Conservation (phyloP, 2,329 filamentous ascomycete species). For the Hypoxylon sp. region DNA sequence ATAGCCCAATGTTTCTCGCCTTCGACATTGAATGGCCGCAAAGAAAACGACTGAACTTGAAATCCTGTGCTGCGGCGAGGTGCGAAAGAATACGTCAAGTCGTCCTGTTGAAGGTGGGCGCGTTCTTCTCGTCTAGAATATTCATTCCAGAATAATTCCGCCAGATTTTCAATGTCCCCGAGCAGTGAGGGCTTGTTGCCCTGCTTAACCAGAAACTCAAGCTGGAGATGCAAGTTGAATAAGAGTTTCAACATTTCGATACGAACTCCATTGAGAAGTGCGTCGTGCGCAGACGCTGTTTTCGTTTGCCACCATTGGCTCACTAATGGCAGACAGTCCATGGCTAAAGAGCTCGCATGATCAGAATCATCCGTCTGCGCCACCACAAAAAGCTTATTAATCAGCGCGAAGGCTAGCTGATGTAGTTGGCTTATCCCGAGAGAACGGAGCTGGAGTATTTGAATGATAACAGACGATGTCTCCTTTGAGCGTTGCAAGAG, state of each 20-base stretch:
- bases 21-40: constrained; percentile 66
- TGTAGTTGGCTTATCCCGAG: constrained; percentile 74
- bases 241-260: constrained; percentile 84
- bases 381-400: constrained; percentile 78
- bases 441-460: constrained; percentile 71
- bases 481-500: constrained; percentile 67
- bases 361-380: constrained; percentile 76
- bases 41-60: constrained; percentile 63
- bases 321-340: constrained; percentile 77
- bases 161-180: constrained; percentile 71
- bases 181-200: constrained; percentile 56
- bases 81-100: constrained; percentile 72
- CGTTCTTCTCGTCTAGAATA: constrained; percentile 79
- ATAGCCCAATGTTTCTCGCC: constrained; percentile 72
- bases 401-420: constrained; percentile 78
- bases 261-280: constrained; percentile 72
- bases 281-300: constrained; percentile 68
- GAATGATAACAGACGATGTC: constrained; percentile 68
- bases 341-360: constrained; percentile 71
- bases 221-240: constrained; percentile 73
- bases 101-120: constrained; percentile 81
- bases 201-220: constrained; percentile 68
- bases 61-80: constrained; percentile 61
- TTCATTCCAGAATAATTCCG: constrained; percentile 80
- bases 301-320: constrained; percentile 83